Evolutionary conservation across 768 basidiomycete genomes (phyloP), one percentile per base, ranked within the genome.

Genomic region (Suillus cothurnatus): DNA sequence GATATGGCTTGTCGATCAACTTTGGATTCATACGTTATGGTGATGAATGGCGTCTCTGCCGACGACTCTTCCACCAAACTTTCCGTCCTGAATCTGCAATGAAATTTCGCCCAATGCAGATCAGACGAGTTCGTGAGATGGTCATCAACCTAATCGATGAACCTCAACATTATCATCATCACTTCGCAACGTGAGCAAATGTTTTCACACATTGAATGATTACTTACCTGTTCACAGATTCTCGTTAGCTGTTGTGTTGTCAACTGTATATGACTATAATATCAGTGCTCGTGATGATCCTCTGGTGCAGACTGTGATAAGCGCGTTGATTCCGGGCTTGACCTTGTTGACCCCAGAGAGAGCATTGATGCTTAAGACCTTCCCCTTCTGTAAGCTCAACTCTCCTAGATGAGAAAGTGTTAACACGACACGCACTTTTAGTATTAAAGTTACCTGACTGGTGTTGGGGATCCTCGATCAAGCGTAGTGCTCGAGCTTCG

Each of bases 1-100:
- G 64, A 12, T 65, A 38, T 65, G 64, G 64, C 3, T 61, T 43
- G 60, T 41, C 39, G 43, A 6, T 32, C 58, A 38, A 41, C 50
- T 65, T 65, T 31, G 23, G 14, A 23, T 53, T 65, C 28, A 38
- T 4, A 5, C 15, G 5, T 2, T 65, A 61, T 31, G 60, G 64
- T 11, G 63, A 64, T 19, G 28, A 64, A 36, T 64, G 63, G 61
- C 77, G 79, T 41, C 68, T 70, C 11, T 77, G 74, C 65, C 72
- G 80, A 47, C 72, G 75, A 47, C 65, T 72, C 34, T 80, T 80
- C 61, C 76, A 79, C 67, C 77, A 80, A 53, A 76, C 76, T 61
- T 80, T 81, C 66, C 76, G 78, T 55, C 68, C 75, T 28, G 75
- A 75, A 14, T 67, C 78, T 49, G 61, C 70, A n/a, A 12, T 43